phyloP scores from a whole-genome alignment of 2,329 filamentous ascomycete species.

The Calcarisporium arbuscula region DNA sequence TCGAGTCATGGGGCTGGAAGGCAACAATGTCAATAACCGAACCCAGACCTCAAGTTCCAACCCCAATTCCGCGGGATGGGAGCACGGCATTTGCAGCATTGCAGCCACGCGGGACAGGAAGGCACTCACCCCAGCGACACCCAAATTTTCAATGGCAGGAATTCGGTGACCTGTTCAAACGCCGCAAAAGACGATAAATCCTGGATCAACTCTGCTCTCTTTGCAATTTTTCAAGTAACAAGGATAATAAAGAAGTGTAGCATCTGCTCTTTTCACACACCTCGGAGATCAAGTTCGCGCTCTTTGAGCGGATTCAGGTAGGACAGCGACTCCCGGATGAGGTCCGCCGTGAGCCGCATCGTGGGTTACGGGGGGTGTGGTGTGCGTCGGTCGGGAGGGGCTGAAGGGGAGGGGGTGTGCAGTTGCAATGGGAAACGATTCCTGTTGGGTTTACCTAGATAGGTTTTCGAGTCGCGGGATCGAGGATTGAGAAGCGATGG shows the following conservation, averaged over 20 bases:
- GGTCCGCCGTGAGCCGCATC: slow-evolving; percentile 94
- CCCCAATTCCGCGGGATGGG: slow-evolving; percentile 1
- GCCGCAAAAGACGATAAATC: slow-evolving; percentile 37
- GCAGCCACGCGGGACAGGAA: background rate
- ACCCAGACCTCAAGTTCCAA: background rate
- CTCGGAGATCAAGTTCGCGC: slow-evolving; percentile 98
- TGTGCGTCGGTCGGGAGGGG: slow-evolving; percentile 76
- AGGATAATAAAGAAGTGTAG: slow-evolving; percentile 58
- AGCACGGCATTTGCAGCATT: background rate
- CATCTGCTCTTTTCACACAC: slow-evolving; percentile 98
- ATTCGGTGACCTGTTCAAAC: slow-evolving; percentile 87
- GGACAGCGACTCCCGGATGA: slow-evolving; percentile 90
- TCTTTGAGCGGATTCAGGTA: slow-evolving; percentile 99
- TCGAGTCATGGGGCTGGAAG: slow-evolving; percentile 79
- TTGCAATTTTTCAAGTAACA: slow-evolving; percentile 24
- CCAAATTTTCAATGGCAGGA: slow-evolving; percentile 93
- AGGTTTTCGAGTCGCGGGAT: too few species aligned
- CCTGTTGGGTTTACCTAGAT: too few species aligned
- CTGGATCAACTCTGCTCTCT: slow-evolving; percentile 76
- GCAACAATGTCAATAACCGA: background rate
- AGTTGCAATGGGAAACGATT: too few species aligned
- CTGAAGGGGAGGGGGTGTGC: background rate
- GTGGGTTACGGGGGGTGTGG: slow-evolving; percentile 68
- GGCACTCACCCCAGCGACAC: slow-evolving; percentile 75
- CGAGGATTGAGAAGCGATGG: too few species aligned